Percentiles rank a stretch among this genome's conserved stretches.
Evolutionary conservation across 345 rosid genomes (phyloP).

Genomic region (Isatis tinctoria): DNA sequence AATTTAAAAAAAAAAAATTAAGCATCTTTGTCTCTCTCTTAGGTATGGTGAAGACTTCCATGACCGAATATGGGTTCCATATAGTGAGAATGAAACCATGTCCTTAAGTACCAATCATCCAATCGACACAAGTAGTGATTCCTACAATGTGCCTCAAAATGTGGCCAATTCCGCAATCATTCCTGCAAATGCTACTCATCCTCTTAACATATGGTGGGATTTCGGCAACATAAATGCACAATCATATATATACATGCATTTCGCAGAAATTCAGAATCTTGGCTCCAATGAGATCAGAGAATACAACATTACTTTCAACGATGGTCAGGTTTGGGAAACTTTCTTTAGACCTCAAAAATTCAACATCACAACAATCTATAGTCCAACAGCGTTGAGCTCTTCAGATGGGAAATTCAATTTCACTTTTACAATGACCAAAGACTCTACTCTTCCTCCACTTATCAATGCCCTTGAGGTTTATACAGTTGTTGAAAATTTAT

Average conservation of each 20-base stretch:
- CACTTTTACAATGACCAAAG: constrained; percentile 15
- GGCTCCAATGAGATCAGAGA: constrained; percentile 27
- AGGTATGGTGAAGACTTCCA: constrained; percentile 41
- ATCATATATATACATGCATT: constrained; percentile 42
- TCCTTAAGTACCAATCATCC: background rate
- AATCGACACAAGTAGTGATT: background rate
- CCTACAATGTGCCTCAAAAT: constrained; percentile 25
- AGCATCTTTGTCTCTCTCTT: background rate
- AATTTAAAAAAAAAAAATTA: background rate
- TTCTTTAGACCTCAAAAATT: constrained; percentile 27
- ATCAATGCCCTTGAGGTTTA: constrained; percentile 40
- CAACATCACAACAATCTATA: constrained; percentile 26
- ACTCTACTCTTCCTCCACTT: constrained; percentile 38
- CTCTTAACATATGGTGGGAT: constrained; percentile 4
- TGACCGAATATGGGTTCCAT: constrained; percentile 45
- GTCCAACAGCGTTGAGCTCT: constrained; percentile 5
- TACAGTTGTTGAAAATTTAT: constrained; percentile 17
- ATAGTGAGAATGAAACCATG: background rate
- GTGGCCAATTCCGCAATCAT: constrained; percentile 26
- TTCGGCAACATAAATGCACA: background rate
- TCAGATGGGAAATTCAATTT: constrained; percentile 14
- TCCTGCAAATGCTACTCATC: constrained; percentile 18
- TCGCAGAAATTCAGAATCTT: constrained; percentile 35
- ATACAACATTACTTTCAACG: constrained; percentile 29
- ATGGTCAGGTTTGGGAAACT: constrained; percentile 13